Evolutionary conservation across 2,329 filamentous ascomycete species (phyloP).

Genomic region (Xylariaceae sp.): DNA sequence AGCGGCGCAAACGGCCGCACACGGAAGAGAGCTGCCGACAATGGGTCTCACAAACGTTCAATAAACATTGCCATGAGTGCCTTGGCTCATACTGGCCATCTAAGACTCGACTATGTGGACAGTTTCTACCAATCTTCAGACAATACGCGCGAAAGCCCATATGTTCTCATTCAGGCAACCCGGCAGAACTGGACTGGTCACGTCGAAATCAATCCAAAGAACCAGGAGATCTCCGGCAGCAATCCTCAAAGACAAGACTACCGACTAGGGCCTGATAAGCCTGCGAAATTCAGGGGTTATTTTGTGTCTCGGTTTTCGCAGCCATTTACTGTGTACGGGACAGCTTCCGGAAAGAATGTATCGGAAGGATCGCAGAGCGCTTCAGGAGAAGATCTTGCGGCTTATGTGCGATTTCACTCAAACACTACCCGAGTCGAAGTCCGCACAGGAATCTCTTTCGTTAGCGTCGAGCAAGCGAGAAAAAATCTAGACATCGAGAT

Average conservation of each 20-base stretch:
- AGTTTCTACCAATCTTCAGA: neutral
- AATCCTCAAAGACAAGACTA: slow-evolving; percentile 56
- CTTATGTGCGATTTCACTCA: slow-evolving; percentile 48
- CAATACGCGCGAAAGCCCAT: slow-evolving; percentile 34
- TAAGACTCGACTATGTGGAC: slow-evolving; percentile 48
- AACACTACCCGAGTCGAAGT: slow-evolving; percentile 46
- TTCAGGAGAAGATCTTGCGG: slow-evolving; percentile 44
- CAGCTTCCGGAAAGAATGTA: slow-evolving; percentile 39
- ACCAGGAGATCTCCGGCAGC: slow-evolving; percentile 48
- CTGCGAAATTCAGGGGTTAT: slow-evolving; percentile 49
- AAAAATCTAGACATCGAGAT: slow-evolving; percentile 52
- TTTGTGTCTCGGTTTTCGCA: slow-evolving; percentile 55
- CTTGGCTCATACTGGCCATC: slow-evolving; percentile 48
- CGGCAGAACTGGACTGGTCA: slow-evolving; percentile 53
- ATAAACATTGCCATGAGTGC: slow-evolving; percentile 48
- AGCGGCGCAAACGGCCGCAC: slow-evolving; percentile 50
- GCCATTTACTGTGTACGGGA: slow-evolving; percentile 47
- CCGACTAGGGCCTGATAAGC: slow-evolving; percentile 49
- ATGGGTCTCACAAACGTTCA: slow-evolving; percentile 24
- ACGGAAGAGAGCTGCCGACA: slow-evolving; percentile 31
- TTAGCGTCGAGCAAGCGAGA: slow-evolving; percentile 53
- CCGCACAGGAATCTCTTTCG: slow-evolving; percentile 53
- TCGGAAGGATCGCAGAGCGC: slow-evolving; percentile 30
- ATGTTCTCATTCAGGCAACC: slow-evolving; percentile 51
- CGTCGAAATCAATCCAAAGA: slow-evolving; percentile 45